These are phyloP conservation scores for Aspergillus hiratsukae DNA, from an alignment of 2,329 filamentous ascomycete genomes.

Conservation along the genomic window DNA sequence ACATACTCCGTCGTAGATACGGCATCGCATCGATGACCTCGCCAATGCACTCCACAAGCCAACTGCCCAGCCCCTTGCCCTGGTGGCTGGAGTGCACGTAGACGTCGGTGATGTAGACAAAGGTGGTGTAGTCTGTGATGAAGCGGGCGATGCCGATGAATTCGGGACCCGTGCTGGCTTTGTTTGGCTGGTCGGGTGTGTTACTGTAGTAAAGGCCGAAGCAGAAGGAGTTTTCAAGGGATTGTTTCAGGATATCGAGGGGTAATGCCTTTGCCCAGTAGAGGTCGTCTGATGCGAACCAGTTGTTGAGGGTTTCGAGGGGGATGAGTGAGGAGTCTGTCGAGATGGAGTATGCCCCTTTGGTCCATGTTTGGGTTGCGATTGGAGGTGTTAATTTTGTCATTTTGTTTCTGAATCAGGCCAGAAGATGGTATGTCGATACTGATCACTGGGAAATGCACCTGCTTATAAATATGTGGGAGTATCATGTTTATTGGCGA, in stretches of 20 bases:
- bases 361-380: slow-evolving; percentile 7
- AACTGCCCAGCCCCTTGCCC: slow-evolving; percentile 59
- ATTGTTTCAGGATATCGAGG: slow-evolving; percentile 45
- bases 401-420: not conserved
- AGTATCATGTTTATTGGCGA: not conserved
- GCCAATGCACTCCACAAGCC: slow-evolving; percentile 59
- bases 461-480: not conserved
- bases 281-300: slow-evolving; percentile 53
- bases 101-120: slow-evolving; percentile 66
- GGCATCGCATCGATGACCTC: slow-evolving; percentile 56
- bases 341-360: slow-evolving; percentile 43
- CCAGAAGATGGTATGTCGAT: too few species aligned
- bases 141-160: slow-evolving; percentile 58
- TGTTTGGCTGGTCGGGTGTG: slow-evolving; percentile 1
- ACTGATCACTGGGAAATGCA: not conserved
- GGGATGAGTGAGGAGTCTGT: slow-evolving; percentile 56
- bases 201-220: slow-evolving; percentile 50
- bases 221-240: slow-evolving; percentile 56
- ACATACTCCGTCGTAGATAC: slow-evolving; percentile 55
- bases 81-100: slow-evolving; percentile 60
- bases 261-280: slow-evolving; percentile 58
- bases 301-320: slow-evolving; percentile 50
- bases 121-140: slow-evolving; percentile 66
- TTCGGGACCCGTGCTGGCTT: slow-evolving; percentile 18
- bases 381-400: slow-evolving; percentile 1